Evolutionary conservation across 2,329 filamentous ascomycete species (phyloP), one percentile per base, ranked within the genome.

Genomic region (Hypoxylon sp.): DNA sequence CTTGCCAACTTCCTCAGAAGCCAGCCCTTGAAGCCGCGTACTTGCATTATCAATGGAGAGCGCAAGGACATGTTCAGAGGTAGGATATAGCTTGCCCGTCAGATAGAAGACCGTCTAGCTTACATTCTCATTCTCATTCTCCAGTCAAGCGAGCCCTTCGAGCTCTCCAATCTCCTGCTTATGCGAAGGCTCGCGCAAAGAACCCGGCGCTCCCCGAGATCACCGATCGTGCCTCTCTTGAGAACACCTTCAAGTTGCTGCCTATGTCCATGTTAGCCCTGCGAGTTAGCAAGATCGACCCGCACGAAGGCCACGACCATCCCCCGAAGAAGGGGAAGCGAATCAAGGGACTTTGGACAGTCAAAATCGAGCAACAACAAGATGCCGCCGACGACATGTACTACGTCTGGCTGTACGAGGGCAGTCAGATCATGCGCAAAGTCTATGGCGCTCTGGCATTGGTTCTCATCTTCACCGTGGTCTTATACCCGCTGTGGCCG

Each of bases 21-120:
- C 62, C 94, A 97, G 80, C 88, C 96, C 64, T 82, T 99, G 70
- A 99, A 99, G 85, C 85, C 87, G 16, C 86, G 96, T 68, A 97
- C 94, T 16, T 95, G 92, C 78, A 96, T 99, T 69, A 87, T 98
- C 70, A 94, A 97, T 71, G 96, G 96, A 74, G 94, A 97, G 84
- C 88, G 96, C 74, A 98, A 97, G 81, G 95, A 99, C 71, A 96
- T 99, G 92, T 98, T 99, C 80, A 91, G 91, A 85, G 93, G 93
- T 95, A 83, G 49, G 49, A 57, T 49, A 55, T 61, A 44, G 46
- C 49, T n/a, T 53, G 30, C 18, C 8, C 46, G 18, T n/a, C 16
- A 26, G 4, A 26, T 9, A 46, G 26, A 14, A 33, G 38, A 18
- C 46, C 18, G 16, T 58, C 7, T 44, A 45, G 48, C 62, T 50